Conservation (phyloP, 192 early-diverging fungal species). For the Polychytrium aggregatum region DNA sequence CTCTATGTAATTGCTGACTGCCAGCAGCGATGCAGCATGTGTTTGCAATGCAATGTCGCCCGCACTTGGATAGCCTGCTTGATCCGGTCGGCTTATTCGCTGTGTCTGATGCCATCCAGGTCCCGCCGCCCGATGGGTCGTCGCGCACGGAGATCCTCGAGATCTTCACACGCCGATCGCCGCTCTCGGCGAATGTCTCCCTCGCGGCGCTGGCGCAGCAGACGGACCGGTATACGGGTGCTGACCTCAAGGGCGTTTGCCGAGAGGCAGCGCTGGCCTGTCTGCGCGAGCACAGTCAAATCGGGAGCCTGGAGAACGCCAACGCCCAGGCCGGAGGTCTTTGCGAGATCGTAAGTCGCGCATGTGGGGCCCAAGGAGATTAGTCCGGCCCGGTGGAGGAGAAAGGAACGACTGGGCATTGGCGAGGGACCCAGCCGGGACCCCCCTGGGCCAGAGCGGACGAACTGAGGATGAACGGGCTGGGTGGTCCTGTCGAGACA, state of each 20-base stretch:
- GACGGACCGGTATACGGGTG: conserved; percentile 65
- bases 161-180: conserved; percentile 45
- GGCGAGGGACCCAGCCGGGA: neutral
- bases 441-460: no score
- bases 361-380: no score
- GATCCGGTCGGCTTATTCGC: neutral
- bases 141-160: conserved; percentile 59
- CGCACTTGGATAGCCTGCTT: neutral
- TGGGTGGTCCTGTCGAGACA: no score
- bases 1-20: conserved; percentile 38
- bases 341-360: no score
- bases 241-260: conserved; percentile 59
- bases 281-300: conserved; percentile 25
- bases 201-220: conserved; percentile 31
- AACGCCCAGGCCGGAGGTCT: no score
- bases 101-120: conserved; percentile 12
- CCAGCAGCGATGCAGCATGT: neutral
- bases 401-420: no score
- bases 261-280: conserved; percentile 46
- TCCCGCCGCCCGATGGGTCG: conserved; percentile 40
- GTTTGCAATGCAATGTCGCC: neutral
- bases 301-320: no score
- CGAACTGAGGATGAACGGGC: no score
- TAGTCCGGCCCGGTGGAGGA: no score
- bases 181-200: conserved; percentile 39